Evolutionary conservation across 2,329 filamentous ascomycete genomes (phyloP).

Genomic region (Epichloe hybrida): DNA sequence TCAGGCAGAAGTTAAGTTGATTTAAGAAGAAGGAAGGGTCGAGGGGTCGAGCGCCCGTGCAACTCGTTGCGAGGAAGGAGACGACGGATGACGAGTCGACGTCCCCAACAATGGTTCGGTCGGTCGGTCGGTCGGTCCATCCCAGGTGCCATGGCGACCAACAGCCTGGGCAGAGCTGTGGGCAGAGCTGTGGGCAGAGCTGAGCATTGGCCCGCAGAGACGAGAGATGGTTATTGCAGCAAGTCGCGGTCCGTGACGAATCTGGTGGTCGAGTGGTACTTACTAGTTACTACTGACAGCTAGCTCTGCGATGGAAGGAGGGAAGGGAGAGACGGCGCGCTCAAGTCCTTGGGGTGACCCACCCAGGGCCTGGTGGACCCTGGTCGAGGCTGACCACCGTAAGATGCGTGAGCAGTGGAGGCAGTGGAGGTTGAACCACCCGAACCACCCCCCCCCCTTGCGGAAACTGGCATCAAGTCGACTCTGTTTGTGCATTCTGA

Average conservation of each 20-base stretch:
- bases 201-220: constrained; percentile 4
- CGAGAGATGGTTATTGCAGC: neutral
- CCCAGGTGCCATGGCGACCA: constrained; percentile 5
- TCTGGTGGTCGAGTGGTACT: constrained; percentile 3
- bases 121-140: neutral
- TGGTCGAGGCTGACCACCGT: constrained; percentile 6
- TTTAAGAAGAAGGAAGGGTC: neutral
- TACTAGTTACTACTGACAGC: neutral
- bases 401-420: constrained; percentile 6
- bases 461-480: no score
- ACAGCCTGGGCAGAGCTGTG: constrained; percentile 5
- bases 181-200: constrained; percentile 1
- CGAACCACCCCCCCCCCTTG: no score
- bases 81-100: constrained; percentile 4
- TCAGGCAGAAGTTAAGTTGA: neutral
- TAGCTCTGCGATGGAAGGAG: neutral
- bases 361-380: neutral
- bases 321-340: neutral
- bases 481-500: no score
- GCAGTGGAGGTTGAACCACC: constrained; percentile 1
- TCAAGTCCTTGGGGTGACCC: constrained; percentile 2
- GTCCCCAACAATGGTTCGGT: neutral
- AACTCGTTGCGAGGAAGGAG: constrained; percentile 1
- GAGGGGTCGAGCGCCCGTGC: neutral
- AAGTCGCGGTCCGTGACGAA: constrained; percentile 3